A percentile compares a stretch with the other conserved stretches of the same genome.
Evolutionary conservation across 2,329 filamentous ascomycete species (phyloP).

Genomic region (Coniella lustricola): DNA sequence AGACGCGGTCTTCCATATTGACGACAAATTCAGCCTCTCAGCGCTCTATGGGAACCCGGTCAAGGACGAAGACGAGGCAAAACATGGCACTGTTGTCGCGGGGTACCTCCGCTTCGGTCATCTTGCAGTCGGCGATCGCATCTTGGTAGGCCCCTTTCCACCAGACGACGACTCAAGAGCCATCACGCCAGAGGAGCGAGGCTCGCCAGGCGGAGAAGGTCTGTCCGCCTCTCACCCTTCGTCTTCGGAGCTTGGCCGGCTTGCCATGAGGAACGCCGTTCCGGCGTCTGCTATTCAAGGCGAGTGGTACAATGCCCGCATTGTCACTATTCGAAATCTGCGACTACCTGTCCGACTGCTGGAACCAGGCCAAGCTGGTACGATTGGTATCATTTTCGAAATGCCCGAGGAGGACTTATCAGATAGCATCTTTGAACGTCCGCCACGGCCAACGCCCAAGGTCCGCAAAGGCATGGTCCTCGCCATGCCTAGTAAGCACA

Average conservation of each 20-base stretch:
- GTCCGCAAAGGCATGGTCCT: slow-evolving; percentile 80
- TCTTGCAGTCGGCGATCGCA: slow-evolving; percentile 68
- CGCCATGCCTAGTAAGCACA: slow-evolving; percentile 52
- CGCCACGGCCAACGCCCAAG: slow-evolving; percentile 30
- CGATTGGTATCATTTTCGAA: slow-evolving; percentile 69
- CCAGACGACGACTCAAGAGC: slow-evolving; percentile 41
- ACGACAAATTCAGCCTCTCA: slow-evolving; percentile 78
- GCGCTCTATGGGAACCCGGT: slow-evolving; percentile 48
- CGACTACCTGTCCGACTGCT: slow-evolving; percentile 74
- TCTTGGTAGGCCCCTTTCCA: slow-evolving; percentile 74
- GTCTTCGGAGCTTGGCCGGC: slow-evolving; percentile 44
- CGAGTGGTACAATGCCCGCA: slow-evolving; percentile 73
- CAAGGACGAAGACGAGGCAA: slow-evolving; percentile 33
- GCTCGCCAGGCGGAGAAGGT: slow-evolving; percentile 40
- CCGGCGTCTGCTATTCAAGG: slow-evolving; percentile 46
- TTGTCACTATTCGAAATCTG: slow-evolving; percentile 83
- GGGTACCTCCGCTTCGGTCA: slow-evolving; percentile 76
- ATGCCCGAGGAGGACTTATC: slow-evolving; percentile 27
- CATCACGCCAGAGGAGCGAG: slow-evolving; percentile 37
- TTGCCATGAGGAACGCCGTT: slow-evolving; percentile 46
- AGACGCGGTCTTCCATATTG: slow-evolving; percentile 73
- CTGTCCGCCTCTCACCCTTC: slow-evolving; percentile 47
- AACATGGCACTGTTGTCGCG: slow-evolving; percentile 67
- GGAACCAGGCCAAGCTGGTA: slow-evolving; percentile 78
- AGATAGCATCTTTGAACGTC: slow-evolving; percentile 24